Percentiles rank a stretch among this genome's conserved stretches.
Conservation (phyloP, 2,329 filamentous ascomycete species). For the Phoma herbarum region DNA sequence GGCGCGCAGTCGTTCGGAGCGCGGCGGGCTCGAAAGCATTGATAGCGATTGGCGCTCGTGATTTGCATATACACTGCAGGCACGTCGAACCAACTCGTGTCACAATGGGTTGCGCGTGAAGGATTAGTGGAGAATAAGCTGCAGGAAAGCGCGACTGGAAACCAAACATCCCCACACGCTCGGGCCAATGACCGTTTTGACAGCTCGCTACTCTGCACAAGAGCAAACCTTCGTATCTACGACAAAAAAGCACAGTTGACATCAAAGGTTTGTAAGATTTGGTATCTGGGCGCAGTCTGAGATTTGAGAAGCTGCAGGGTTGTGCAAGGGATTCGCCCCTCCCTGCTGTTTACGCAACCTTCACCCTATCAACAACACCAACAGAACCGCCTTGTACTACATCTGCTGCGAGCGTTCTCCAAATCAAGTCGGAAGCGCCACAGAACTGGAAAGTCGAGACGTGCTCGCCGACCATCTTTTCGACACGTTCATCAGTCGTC, state of each 20-base stretch:
- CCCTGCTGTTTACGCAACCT: conserved; percentile 4
- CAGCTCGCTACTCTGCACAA: not conserved
- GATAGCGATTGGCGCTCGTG: conserved; percentile 1
- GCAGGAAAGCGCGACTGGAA: conserved; percentile 6
- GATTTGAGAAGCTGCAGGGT: conserved; percentile 7
- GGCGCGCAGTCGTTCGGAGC: conserved; percentile 10
- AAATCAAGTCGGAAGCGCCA: conserved; percentile 18
- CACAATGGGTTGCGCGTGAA: conserved; percentile 8
- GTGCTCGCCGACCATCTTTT: conserved; percentile 10
- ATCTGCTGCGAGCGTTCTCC: conserved; percentile 9
- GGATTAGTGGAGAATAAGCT: not conserved
- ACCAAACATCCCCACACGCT: conserved; percentile 6
- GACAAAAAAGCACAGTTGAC: conserved; percentile 7
- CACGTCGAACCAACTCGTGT: conserved; percentile 5
- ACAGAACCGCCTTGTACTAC: conserved; percentile 14
- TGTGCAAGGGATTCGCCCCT: conserved; percentile 9
- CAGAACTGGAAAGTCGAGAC: conserved; percentile 22
- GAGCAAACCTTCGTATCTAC: conserved; percentile 8
- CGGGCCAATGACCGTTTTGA: conserved; percentile 6
- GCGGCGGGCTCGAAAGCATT: not conserved
- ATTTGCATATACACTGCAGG: conserved; percentile 4
- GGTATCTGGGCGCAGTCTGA: not conserved
- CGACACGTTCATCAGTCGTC: conserved; percentile 1
- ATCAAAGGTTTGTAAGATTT: conserved; percentile 2
- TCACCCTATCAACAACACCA: conserved; percentile 9